phyloP scores from a whole-genome alignment of 1,284 basidiomycete species.

The Taiwanofungus camphoratus region DNA sequence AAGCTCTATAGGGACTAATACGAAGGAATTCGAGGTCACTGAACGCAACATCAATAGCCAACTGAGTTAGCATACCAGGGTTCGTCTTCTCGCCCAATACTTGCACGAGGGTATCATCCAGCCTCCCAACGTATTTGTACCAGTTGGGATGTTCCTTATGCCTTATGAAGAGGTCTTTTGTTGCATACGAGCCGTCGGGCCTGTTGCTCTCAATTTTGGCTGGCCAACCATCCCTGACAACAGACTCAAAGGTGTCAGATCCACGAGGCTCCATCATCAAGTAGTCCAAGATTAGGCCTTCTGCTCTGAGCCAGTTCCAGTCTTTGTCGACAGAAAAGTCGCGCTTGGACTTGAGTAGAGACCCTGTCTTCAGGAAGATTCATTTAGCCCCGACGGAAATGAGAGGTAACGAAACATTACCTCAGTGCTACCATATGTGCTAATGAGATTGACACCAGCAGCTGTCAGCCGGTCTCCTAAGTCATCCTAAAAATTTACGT shows the following conservation, averaged over 20 bases:
- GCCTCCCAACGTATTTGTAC: slow-evolving; percentile 52
- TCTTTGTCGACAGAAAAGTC: slow-evolving; percentile 47
- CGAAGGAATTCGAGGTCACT: not conserved
- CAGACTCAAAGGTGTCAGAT: slow-evolving; percentile 43
- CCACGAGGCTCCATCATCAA: slow-evolving; percentile 41
- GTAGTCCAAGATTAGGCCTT: slow-evolving; percentile 31
- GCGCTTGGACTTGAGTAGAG: slow-evolving; percentile 46
- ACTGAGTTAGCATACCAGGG: slow-evolving; percentile 26
- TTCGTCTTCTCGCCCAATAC: slow-evolving; percentile 54
- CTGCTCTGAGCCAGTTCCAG: slow-evolving; percentile 53
- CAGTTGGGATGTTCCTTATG: slow-evolving; percentile 37
- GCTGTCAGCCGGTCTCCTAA: slow-evolving; percentile 50
- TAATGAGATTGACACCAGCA: slow-evolving; percentile 47
- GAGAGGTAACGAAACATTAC: not conserved
- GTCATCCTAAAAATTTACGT: slow-evolving; percentile 30
- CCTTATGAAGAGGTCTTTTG: slow-evolving; percentile 50
- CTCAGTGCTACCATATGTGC: slow-evolving; percentile 47
- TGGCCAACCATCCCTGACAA: slow-evolving; percentile 51
- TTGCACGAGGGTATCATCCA: slow-evolving; percentile 55
- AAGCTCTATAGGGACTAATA: slow-evolving; percentile 36
- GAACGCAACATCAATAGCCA: not conserved
- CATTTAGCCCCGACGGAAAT: not conserved
- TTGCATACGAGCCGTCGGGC: slow-evolving; percentile 53
- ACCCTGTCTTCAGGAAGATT: slow-evolving; percentile 24
- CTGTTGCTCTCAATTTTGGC: slow-evolving; percentile 48